These are phyloP conservation scores for Globisporangium abappressorium DNA, from an alignment of 352 stramenopile species.

Conservation along the genomic window DNA sequence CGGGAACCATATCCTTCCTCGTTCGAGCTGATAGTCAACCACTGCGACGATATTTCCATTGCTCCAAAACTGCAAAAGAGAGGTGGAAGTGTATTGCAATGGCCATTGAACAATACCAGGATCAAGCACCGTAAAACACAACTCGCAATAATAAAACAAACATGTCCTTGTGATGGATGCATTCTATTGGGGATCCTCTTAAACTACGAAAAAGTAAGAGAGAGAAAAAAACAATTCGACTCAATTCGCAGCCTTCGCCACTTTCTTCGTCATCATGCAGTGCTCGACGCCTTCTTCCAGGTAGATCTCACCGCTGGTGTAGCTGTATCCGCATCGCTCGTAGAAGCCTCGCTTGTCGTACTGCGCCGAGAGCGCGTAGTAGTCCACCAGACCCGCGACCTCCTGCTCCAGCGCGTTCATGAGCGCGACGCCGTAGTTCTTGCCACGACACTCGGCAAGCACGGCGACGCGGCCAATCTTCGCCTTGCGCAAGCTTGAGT, in stretches of 20 bases:
- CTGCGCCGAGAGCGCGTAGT: constrained; percentile 45
- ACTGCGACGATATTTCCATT: too few species aligned
- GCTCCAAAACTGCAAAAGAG: too few species aligned
- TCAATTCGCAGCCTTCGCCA: background rate
- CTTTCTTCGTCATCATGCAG: constrained; percentile 50
- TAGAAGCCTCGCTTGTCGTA: constrained; percentile 63
- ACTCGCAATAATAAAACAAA: too few species aligned
- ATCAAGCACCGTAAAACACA: too few species aligned
- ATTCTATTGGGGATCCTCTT: background rate
- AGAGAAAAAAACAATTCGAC: background rate
- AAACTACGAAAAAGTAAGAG: background rate
- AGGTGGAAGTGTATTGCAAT: too few species aligned
- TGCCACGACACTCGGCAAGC: constrained; percentile 51
- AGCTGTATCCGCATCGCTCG: constrained; percentile 61
- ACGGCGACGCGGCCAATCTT: constrained; percentile 60
- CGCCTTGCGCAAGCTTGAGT: constrained; percentile 27
- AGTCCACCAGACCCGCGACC: constrained; percentile 28
- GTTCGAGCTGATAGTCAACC: too few species aligned
- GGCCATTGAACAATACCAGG: too few species aligned
- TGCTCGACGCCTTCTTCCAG: constrained; percentile 52
- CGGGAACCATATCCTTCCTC: too few species aligned
- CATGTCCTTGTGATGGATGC: background rate
- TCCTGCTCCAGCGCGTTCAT: constrained; percentile 38
- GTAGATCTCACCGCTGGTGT: constrained; percentile 46
- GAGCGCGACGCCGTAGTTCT: constrained; percentile 41